phyloP scores from a whole-genome alignment of 2,329 filamentous ascomycete genomes.

The Ascochyta lentis region DNA sequence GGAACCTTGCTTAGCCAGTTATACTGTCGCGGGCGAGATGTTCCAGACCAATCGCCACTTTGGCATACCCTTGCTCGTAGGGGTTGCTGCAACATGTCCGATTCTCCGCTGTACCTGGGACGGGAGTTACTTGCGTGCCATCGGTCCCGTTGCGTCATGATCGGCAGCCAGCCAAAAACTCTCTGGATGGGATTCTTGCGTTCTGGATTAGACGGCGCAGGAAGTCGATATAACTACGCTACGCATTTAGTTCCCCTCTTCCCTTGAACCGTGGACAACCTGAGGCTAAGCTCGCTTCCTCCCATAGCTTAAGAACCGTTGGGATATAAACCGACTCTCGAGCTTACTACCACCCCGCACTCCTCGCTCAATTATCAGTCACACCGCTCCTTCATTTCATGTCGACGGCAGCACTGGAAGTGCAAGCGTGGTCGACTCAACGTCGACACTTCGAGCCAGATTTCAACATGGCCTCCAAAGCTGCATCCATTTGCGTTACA shows the following conservation, averaged over 20 bases:
- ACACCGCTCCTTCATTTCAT: constrained; percentile 1
- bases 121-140: background rate
- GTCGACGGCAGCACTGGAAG: constrained; percentile 8
- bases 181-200: background rate
- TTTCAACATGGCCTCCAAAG: background rate
- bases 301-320: background rate
- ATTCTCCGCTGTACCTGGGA: background rate
- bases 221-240: background rate
- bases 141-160: constrained; percentile 10
- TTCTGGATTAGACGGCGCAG: background rate
- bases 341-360: background rate
- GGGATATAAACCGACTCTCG: background rate
- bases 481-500: background rate
- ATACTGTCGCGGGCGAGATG: background rate
- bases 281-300: background rate
- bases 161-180: constrained; percentile 3
- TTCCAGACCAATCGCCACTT: background rate
- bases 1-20: background rate
- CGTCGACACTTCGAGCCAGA: background rate
- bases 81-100: background rate
- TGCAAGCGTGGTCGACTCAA: background rate
- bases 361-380: background rate
- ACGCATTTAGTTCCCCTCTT: background rate
- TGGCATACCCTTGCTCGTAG: background rate
- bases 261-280: background rate